These are phyloP conservation scores for Eutrema heterophyllum DNA, from an alignment of 345 rosid genomes.

Conservation along the genomic window DNA sequence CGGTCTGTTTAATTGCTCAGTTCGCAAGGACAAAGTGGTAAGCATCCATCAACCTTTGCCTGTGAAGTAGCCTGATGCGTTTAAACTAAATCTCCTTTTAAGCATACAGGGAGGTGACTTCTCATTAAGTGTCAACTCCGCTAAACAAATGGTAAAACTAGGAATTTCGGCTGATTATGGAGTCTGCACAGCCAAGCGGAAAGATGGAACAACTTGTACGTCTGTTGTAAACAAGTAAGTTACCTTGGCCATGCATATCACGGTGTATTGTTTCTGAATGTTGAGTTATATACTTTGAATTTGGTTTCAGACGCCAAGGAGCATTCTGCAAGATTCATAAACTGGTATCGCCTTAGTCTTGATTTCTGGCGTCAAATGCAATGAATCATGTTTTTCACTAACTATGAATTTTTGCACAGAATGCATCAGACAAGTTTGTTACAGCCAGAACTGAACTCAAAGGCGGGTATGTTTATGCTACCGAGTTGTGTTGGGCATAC, in stretches of 20 bases:
- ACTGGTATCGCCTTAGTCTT: constrained; percentile 39
- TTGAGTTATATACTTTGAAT: constrained; percentile 6
- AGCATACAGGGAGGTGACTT: constrained; percentile 56
- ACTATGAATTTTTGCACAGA: constrained; percentile 38
- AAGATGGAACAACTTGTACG: constrained; percentile 73
- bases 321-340: constrained; percentile 65
- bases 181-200: constrained; percentile 75
- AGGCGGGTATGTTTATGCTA: constrained; percentile 70
- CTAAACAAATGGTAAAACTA: constrained; percentile 66
- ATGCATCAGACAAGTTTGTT: constrained; percentile 57
- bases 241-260: not conserved
- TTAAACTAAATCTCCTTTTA: not conserved
- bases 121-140: constrained; percentile 62
- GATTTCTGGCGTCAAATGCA: not conserved
- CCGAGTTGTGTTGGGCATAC: constrained; percentile 14
- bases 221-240: constrained; percentile 68
- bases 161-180: constrained; percentile 86
- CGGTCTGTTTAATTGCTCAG: constrained; percentile 63
- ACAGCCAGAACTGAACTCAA: constrained; percentile 63
- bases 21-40: constrained; percentile 65
- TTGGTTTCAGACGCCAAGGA: constrained; percentile 63
- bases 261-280: not conserved
- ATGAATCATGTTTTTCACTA: constrained; percentile 1
- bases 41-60: not conserved
- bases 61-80: not conserved